Percentiles rank a stretch among this genome's conserved stretches.
Conservation (phyloP, 1,139 yeast genomes). For the Hansenula sp. region DNA sequence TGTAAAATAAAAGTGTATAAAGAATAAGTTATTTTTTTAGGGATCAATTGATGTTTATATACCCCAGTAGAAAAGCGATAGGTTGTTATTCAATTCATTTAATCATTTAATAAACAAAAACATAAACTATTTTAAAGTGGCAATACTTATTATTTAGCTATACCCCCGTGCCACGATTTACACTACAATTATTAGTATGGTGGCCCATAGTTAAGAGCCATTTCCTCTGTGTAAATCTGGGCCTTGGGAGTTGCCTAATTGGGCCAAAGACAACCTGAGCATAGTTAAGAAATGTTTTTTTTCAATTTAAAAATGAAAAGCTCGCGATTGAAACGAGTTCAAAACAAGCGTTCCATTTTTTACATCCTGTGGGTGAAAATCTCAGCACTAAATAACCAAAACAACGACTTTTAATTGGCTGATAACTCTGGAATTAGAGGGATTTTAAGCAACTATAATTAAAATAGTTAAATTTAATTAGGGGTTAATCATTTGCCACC, state of each 20-base stretch:
- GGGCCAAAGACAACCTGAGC: constrained; percentile 46
- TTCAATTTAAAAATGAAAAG: constrained; percentile 50
- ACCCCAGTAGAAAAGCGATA: too few species aligned
- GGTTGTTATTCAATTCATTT: too few species aligned
- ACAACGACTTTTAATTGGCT: constrained; percentile 8
- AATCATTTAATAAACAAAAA: too few species aligned
- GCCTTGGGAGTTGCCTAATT: constrained; percentile 49
- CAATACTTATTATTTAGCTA: too few species aligned
- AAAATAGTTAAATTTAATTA: too few species aligned
- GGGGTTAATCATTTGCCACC: constrained; percentile 31
- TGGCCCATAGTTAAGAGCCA: constrained; percentile 1
- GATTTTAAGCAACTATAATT: too few species aligned
- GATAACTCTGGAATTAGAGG: constrained; percentile 26
- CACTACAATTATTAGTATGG: constrained; percentile 1
- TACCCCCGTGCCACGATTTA: not conserved
- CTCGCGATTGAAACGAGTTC: constrained; percentile 18
- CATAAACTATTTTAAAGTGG: too few species aligned
- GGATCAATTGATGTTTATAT: too few species aligned
- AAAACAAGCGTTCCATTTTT: constrained; percentile 22
- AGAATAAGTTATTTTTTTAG: too few species aligned
- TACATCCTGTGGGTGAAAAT: constrained; percentile 30
- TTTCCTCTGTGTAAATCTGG: constrained; percentile 5
- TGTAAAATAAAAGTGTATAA: too few species aligned
- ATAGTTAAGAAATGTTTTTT: constrained; percentile 51
- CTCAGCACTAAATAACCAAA: constrained; percentile 1